These are phyloP conservation scores for Aspergillus pseudonomiae DNA, from an alignment of 2,329 filamentous ascomycete species.

Conservation along the genomic window DNA sequence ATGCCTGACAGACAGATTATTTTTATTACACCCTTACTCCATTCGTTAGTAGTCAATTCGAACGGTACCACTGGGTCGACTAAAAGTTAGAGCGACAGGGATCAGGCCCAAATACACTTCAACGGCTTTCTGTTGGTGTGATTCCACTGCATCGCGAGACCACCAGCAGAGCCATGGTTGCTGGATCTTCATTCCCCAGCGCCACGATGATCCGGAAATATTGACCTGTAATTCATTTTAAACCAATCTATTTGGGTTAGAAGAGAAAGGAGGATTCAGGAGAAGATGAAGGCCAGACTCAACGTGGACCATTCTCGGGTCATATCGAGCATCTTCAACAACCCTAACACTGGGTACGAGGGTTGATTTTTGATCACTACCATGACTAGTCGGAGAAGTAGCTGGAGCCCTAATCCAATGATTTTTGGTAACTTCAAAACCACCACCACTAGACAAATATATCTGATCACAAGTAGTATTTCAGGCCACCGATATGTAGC, in stretches of 20 bases:
- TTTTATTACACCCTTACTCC: conserved; percentile 2
- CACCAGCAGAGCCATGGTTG: conserved; percentile 2
- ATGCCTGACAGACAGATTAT: conserved; percentile 7
- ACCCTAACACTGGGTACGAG: neutral
- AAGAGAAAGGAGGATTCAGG: neutral
- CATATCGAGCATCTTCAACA: neutral
- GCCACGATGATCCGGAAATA: conserved; percentile 10
- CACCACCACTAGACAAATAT: neutral
- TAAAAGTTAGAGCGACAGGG: neutral
- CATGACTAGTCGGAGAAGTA: neutral
- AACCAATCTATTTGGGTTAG: neutral
- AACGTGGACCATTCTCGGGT: neutral
- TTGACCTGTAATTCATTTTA: conserved; percentile 6
- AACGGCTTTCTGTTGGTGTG: conserved; percentile 23
- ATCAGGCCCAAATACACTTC: conserved; percentile 17
- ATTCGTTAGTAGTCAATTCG: neutral
- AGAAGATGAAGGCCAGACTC: conserved; percentile 1
- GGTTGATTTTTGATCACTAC: neutral
- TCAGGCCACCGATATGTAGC: neutral
- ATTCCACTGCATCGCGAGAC: conserved; percentile 7
- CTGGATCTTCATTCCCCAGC: conserved; percentile 12
- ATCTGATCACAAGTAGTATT: neutral
- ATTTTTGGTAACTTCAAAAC: neutral
- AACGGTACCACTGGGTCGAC: conserved; percentile 1
- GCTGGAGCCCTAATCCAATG: neutral